Evolutionary conservation across 2,329 filamentous ascomycete species (phyloP), one percentile per base, ranked within the genome.

Genomic region (Zarea fungicola): DNA sequence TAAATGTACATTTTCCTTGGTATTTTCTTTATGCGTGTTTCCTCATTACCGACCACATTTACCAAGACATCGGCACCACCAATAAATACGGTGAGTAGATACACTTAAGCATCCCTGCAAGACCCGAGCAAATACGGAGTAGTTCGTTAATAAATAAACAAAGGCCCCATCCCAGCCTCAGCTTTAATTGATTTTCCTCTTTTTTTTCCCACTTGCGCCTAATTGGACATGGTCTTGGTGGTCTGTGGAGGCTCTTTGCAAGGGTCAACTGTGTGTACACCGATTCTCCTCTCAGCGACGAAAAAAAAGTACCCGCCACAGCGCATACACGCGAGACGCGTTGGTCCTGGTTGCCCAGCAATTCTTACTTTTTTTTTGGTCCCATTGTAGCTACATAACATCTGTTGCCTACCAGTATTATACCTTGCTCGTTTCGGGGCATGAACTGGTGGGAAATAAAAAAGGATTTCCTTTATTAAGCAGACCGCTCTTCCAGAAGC

Each of bases 121-220:
- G 34, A 36, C 34, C 18, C 4, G 14, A 36, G 3, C 16, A 36
- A 19, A 9, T 36, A 39, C 8, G 9, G 10, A 26, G 25, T 10
- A 4, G 4, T n/a, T 23, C 13, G 22, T 2, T 32, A 18, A 42
- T 18, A 31, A 42, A 42, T 6, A 31, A 18, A 25, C 26, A 18
- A 42, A n/a, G n/a, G 26, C 25, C 26, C 42, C 34, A 21, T 36
- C 34, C 28, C 42, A 43, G 42, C 42, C 42, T 43, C 42, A 22
- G 16, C 19, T 43, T 43, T 43, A 19, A 35, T 35, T 43, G 42
- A 34, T 34, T 43, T 18, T 43, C 25, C 13, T 25, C 21, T 35
- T 23, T 25, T 6, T 29, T 22, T 22, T 3, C 29, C 10, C 19
- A 42, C 23, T 19, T 29, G 19, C 23, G 9, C 39, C n/a, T 43